Evolutionary conservation across 495 filamentous ascomycete species (phyloP).

Genomic region (Aspergillus leporis): DNA sequence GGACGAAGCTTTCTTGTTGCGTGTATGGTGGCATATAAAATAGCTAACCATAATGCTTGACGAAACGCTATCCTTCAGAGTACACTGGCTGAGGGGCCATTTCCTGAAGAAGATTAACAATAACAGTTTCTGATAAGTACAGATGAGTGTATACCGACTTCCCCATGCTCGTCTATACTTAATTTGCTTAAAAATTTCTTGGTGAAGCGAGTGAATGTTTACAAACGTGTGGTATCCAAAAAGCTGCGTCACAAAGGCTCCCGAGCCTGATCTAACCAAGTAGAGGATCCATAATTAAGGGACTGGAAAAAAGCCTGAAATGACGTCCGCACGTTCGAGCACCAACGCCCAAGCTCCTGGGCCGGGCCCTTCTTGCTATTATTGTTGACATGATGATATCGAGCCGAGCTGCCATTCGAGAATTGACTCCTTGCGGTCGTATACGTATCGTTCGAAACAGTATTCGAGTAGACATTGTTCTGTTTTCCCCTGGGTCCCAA

Average conservation of each 20-base stretch:
- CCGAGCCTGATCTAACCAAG: constrained; percentile 1
- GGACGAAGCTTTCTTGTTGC: too few relatives aligned
- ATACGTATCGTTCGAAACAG: constrained; percentile 30
- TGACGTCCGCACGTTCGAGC: constrained; percentile 5
- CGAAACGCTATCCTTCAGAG: too few relatives aligned
- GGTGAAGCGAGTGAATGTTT: neutral
- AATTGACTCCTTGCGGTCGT: constrained; percentile 27
- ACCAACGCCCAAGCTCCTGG: constrained; percentile 3
- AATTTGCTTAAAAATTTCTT: neutral
- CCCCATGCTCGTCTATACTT: neutral
- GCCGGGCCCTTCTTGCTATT: neutral
- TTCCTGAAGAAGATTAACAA: neutral
- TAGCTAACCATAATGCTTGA: too few relatives aligned
- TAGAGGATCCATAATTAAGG: constrained; percentile 3
- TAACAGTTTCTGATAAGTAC: neutral
- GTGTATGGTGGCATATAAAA: too few relatives aligned
- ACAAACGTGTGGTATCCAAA: neutral
- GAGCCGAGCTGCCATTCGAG: constrained; percentile 14
- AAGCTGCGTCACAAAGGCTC: neutral
- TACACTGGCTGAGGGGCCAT: neutral
- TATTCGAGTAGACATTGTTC: constrained; percentile 16
- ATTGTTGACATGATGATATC: neutral
- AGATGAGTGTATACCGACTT: neutral
- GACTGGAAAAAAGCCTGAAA: neutral
- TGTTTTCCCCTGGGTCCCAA: constrained; percentile 8